A percentile compares a stretch with the other conserved stretches of the same genome.
phyloP scores from a whole-genome alignment of 768 basidiomycete genomes.

The Tricholoma bakamatsutake region DNA sequence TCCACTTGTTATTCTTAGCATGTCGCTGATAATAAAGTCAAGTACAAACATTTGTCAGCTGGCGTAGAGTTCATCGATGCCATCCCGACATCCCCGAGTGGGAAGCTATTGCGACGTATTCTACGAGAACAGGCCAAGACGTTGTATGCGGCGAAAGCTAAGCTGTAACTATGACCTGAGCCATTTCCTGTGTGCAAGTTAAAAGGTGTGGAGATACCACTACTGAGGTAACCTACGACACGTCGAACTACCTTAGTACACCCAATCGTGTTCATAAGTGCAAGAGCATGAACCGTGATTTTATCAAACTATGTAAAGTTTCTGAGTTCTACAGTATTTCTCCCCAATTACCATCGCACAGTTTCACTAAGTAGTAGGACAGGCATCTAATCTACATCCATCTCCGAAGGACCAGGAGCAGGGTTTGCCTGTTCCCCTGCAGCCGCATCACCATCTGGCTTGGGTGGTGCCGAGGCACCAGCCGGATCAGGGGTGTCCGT shows the following conservation, averaged over 20 bases:
- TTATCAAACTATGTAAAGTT: constrained; percentile 9
- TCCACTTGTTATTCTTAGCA: constrained; percentile 26
- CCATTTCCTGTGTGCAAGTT: no score
- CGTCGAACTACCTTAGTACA: no score
- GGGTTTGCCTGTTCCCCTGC: constrained; percentile 28
- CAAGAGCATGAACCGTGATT: not conserved
- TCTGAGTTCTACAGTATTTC: constrained; percentile 15
- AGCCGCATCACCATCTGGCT: constrained; percentile 4
- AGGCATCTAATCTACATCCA: constrained; percentile 75
- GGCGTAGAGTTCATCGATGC: constrained; percentile 50
- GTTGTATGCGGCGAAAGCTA: constrained; percentile 8
- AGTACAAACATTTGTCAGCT: constrained; percentile 54
- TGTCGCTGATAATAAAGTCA: constrained; percentile 47
- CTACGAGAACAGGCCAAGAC: constrained; percentile 44
- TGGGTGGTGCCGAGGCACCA: constrained; percentile 21
- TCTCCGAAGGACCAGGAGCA: constrained; percentile 53
- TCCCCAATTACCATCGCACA: constrained; percentile 15
- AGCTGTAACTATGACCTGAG: not conserved
- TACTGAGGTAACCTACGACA: no score
- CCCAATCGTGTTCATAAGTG: not conserved
- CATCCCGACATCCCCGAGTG: constrained; percentile 62
- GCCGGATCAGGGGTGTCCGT: constrained; percentile 50
- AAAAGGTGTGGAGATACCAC: no score
- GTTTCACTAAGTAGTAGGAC: not conserved
- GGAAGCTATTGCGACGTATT: constrained; percentile 45